phyloP scores from a whole-genome alignment of 1,284 basidiomycete genomes.

The Rhodotorula sp. region DNA sequence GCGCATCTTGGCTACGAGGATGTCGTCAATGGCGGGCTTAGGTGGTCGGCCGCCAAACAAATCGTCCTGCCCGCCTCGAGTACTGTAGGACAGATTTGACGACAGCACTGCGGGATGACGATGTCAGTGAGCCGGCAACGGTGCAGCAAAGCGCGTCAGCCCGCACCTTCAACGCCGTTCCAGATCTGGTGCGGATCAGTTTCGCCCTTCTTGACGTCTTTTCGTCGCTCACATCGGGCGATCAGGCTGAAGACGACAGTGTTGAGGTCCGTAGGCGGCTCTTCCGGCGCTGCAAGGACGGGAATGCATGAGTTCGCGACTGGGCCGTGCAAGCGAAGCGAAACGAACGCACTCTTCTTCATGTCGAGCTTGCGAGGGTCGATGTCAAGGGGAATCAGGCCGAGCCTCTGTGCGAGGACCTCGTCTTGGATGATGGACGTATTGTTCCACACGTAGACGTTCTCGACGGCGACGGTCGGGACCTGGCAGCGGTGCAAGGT shows the following conservation, averaged over 20 bases:
- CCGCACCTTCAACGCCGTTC: constrained; percentile 59
- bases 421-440: constrained; percentile 94
- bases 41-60: constrained; percentile 58
- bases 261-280: constrained; percentile 78
- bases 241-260: constrained; percentile 85
- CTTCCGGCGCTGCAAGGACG: constrained; percentile 47
- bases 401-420: constrained; percentile 84
- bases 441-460: constrained; percentile 94
- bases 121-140: neutral
- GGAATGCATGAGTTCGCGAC: neutral
- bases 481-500: constrained; percentile 57
- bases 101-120: constrained; percentile 61
- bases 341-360: constrained; percentile 47
- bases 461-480: constrained; percentile 88
- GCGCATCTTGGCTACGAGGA: constrained; percentile 88
- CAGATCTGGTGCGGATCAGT: constrained; percentile 68
- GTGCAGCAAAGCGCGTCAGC: neutral
- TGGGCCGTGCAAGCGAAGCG: too few species aligned
- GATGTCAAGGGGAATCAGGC: constrained; percentile 83
- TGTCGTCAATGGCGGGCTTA: constrained; percentile 73
- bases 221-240: constrained; percentile 67
- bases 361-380: constrained; percentile 65
- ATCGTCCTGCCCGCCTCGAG: constrained; percentile 76
- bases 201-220: constrained; percentile 56
- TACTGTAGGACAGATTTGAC: constrained; percentile 73